Evolutionary conservation across 2,329 filamentous ascomycete species (phyloP).

Genomic region (Aspergillus hortae): DNA sequence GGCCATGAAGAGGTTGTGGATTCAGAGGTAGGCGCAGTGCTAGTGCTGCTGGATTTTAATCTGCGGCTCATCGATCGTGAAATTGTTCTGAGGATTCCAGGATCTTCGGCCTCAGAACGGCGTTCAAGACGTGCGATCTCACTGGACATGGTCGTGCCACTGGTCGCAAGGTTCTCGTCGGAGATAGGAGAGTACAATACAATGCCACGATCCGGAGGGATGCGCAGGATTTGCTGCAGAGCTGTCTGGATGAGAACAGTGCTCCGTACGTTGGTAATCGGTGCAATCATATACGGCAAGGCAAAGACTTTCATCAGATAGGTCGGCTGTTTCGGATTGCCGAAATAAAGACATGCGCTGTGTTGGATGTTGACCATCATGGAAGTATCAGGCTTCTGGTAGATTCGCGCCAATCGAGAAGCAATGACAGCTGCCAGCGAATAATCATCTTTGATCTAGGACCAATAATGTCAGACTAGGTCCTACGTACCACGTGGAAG

Average conservation of each 20-base stretch:
- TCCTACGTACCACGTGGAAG: background rate
- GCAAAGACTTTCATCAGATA: slow-evolving; percentile 75
- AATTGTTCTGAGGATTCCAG: slow-evolving; percentile 38
- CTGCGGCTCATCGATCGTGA: slow-evolving; percentile 39
- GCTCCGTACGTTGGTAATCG: slow-evolving; percentile 76
- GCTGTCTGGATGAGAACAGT: slow-evolving; percentile 72
- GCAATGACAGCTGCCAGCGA: slow-evolving; percentile 72
- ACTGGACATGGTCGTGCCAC: slow-evolving; percentile 65
- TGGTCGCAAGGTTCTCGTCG: slow-evolving; percentile 69
- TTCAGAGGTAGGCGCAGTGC: slow-evolving; percentile 23
- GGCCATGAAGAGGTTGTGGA: slow-evolving; percentile 18
- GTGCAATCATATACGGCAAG: slow-evolving; percentile 64
- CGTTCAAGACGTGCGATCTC: slow-evolving; percentile 61
- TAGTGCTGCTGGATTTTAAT: slow-evolving; percentile 27
- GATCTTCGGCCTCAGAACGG: slow-evolving; percentile 40
- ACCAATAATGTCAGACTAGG: slow-evolving; percentile 5
- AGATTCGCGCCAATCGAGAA: slow-evolving; percentile 68
- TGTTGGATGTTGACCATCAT: slow-evolving; percentile 76
- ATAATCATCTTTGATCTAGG: slow-evolving; percentile 66
- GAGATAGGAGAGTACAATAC: slow-evolving; percentile 67
- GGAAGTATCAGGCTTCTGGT: slow-evolving; percentile 68
- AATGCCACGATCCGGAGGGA: slow-evolving; percentile 64
- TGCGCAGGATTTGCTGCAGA: slow-evolving; percentile 67
- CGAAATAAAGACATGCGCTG: slow-evolving; percentile 70
- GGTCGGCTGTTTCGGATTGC: slow-evolving; percentile 71